Evolutionary conservation across 1,139 yeast species (phyloP), one percentile per base, ranked within the genome.

Genomic region (Sporopachydermia cereana): DNA sequence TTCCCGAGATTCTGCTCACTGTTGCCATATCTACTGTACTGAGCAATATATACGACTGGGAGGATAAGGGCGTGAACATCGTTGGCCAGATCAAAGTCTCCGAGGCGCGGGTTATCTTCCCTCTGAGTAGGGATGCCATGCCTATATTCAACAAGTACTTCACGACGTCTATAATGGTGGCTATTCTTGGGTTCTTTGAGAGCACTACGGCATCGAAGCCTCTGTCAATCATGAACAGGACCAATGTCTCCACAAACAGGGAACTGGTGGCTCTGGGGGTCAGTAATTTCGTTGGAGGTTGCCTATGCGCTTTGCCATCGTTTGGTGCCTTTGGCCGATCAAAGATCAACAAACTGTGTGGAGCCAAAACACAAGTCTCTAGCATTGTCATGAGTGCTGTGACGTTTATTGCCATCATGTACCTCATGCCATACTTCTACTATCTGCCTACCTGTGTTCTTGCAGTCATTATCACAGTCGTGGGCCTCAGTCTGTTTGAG

Each of bases 291-390:
- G 55, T 66, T 3, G 68, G 70, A 2, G 66, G 76, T 1, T 41
- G 63, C 3, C 69, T 76, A 53, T 80, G 80, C 1, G 76, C 74
- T 0, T 60, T 76, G 16, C 80, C 81, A 1, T 73, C 80, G 2
- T 76, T 76, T 60, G 81, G 81, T 2, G 81, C 81, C 0, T 76
- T 76, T 52, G 81, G 80, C 2, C 64, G 81, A 56, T 71, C 77
- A 30, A 75, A 74, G 51, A 68, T 76, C 47, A 76, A 76, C 57
- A 76, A 78, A 4, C 66, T 74, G 41, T 71, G 76, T 2, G 65
- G 65, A 24, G 81, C 78, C 0, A 71, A 67, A 50, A 72, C 79
- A 1, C 74, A 79, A 1, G 60, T 68, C 54, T 69, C 75, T 51
- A 79, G 80, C 1, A 73, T 68, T 3, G 66, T 74, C 4, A 76